Conservation (phyloP, 1,139 yeast species). For the Blastobotrys raffinosifermentans region DNA sequence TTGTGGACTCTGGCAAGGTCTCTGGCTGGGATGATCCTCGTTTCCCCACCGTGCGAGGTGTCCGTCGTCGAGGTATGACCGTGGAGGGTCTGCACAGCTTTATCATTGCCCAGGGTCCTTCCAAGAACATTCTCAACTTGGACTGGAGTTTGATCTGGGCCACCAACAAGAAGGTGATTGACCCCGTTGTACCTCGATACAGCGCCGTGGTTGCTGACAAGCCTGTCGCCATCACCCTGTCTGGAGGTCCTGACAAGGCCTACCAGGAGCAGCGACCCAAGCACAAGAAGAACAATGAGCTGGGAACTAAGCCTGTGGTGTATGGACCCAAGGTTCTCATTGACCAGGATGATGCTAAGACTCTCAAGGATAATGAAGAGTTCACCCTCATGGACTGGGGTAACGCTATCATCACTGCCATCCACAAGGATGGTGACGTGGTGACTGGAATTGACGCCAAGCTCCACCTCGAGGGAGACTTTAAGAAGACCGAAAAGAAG, state of each 20-base stretch:
- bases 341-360: constrained; percentile 85
- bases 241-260: constrained; percentile 55
- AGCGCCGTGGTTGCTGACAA: constrained; percentile 64
- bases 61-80: constrained; percentile 98
- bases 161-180: constrained; percentile 90
- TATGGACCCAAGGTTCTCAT: constrained; percentile 59
- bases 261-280: constrained; percentile 71
- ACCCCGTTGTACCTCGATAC: constrained; percentile 93
- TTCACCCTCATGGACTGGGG: constrained; percentile 99
- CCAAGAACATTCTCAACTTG: constrained; percentile 88
- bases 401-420: constrained; percentile 74
- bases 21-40: constrained; percentile 97
- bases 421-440: constrained; percentile 51
- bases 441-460: constrained; percentile 68
- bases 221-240: constrained; percentile 50
- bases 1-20: constrained; percentile 84
- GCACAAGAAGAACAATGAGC: constrained; percentile 92
- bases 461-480: constrained; percentile 91
- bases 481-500: constrained; percentile 94
- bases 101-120: constrained; percentile 93
- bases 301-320: constrained; percentile 78
- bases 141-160: constrained; percentile 99
- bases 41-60: constrained; percentile 98
- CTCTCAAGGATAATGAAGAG: constrained; percentile 68
- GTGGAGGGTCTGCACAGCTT: constrained; percentile 94